phyloP scores from a whole-genome alignment of 2,329 filamentous ascomycete genomes.

The Periglandula ipomoeae region DNA sequence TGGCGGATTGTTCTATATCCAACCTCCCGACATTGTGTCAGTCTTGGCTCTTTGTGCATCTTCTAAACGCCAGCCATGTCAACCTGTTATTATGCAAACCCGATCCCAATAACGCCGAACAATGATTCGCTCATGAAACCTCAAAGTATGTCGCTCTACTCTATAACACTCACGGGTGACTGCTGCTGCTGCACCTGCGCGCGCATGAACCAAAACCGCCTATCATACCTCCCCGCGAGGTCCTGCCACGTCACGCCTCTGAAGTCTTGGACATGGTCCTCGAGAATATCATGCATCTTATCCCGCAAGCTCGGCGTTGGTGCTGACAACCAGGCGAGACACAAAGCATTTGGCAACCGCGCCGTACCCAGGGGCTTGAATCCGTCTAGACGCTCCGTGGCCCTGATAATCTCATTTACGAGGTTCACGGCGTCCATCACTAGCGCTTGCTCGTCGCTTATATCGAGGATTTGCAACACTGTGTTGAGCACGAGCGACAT shows the following conservation, averaged over 20 bases:
- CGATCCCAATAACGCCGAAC: background rate
- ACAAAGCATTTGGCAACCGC: conserved; percentile 2
- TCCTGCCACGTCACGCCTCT: conserved; percentile 2
- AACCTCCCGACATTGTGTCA: too few species aligned
- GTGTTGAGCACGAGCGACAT: conserved; percentile 4
- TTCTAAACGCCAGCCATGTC: background rate
- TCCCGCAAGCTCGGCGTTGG: background rate
- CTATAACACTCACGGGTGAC: background rate
- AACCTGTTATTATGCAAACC: background rate
- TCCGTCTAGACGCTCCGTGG: background rate
- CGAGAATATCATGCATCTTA: background rate
- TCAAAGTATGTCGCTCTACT: background rate
- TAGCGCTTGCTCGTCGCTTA: background rate
- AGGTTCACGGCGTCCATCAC: background rate
- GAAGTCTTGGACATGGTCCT: background rate
- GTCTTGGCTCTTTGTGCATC: background rate
- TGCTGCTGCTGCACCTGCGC: background rate
- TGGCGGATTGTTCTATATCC: too few species aligned
- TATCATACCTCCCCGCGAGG: background rate
- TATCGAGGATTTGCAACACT: conserved; percentile 1
- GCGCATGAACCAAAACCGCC: background rate
- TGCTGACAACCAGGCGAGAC: background rate
- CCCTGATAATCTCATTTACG: background rate
- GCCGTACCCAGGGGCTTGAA: conserved; percentile 4
- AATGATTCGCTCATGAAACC: background rate